phyloP scores from a whole-genome alignment of 164 flowering plant genomes.

The Taxillus chinensis region DNA sequence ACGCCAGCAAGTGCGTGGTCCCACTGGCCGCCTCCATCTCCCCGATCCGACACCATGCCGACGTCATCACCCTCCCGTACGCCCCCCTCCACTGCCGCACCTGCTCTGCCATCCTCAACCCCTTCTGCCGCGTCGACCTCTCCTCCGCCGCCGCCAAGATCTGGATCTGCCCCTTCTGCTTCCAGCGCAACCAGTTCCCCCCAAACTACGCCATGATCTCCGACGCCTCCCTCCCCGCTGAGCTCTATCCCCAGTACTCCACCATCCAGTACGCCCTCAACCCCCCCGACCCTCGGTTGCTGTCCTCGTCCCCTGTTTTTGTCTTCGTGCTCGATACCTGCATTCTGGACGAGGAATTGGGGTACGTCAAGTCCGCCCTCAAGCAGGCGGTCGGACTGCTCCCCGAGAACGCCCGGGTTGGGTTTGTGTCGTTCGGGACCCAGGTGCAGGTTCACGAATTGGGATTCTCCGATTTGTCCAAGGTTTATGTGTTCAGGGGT shows the following conservation, averaged over 20 bases:
- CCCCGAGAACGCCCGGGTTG: conserved; percentile 84
- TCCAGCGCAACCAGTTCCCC: conserved; percentile 79
- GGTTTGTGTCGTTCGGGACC: conserved; percentile 82
- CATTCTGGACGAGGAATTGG: conserved; percentile 83
- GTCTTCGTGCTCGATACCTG: conserved; percentile 80
- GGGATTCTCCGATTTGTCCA: conserved; percentile 78
- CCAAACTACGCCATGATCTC: conserved; percentile 57
- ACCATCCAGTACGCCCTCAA: conserved; percentile 52
- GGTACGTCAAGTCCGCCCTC: conserved; percentile 64
- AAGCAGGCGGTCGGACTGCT: conserved; percentile 61
- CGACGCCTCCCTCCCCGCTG: conserved; percentile 76
- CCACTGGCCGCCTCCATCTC: conserved; percentile 74
- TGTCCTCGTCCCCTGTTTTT: conserved; percentile 33
- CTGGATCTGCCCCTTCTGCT: conserved; percentile 96
- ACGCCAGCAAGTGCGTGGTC: conserved; percentile 88
- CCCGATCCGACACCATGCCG: conserved; percentile 73
- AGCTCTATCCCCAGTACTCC: conserved; percentile 70
- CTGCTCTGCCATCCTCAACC: conserved; percentile 56
- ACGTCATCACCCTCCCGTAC: conserved; percentile 65
- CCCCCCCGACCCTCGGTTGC: background rate
- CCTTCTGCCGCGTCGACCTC: conserved; percentile 67
- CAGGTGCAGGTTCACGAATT: conserved; percentile 95
- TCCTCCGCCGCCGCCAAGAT: conserved; percentile 47
- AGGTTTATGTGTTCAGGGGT: conserved; percentile 83
- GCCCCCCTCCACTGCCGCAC: conserved; percentile 75